phyloP scores from a whole-genome alignment of 176 grass and related monocot genomes.

The Stipa capillata region DNA sequence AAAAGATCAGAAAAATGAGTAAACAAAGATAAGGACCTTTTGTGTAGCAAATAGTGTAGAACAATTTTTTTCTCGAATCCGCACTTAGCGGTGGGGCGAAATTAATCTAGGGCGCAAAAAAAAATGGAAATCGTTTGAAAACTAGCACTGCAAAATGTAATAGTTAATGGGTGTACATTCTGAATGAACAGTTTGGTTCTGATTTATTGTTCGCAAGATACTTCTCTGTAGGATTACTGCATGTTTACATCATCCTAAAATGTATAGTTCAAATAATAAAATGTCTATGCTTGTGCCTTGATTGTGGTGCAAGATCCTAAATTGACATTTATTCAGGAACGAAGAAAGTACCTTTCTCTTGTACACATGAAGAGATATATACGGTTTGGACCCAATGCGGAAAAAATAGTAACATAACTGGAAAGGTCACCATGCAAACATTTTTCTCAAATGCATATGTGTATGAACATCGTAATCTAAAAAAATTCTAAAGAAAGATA shows the following conservation, averaged over 20 bases:
- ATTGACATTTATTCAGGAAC: not conserved
- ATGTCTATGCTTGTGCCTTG: not conserved
- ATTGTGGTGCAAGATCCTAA: not conserved
- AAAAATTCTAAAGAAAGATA: too few relatives aligned
- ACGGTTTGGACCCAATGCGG: not conserved
- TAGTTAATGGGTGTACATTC: not conserved
- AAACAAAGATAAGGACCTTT: not conserved
- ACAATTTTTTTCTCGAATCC: too few relatives aligned
- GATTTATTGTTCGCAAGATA: not conserved
- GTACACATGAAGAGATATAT: too few relatives aligned
- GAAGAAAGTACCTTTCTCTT: too few relatives aligned
- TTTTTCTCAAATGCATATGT: not conserved
- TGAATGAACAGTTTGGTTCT: not conserved
- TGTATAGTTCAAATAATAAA: not conserved
- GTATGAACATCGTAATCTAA: too few relatives aligned
- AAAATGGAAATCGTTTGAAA: not conserved
- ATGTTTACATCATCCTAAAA: not conserved
- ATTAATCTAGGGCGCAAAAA: not conserved
- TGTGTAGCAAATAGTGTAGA: too few relatives aligned
- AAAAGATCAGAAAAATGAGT: not conserved
- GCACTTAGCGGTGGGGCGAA: too few relatives aligned
- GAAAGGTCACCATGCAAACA: not conserved
- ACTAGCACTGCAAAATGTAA: not conserved
- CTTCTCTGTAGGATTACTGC: not conserved
- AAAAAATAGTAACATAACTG: not conserved